phyloP scores from a whole-genome alignment of 805 yeast genomes.

The Starmerella asiatica region DNA sequence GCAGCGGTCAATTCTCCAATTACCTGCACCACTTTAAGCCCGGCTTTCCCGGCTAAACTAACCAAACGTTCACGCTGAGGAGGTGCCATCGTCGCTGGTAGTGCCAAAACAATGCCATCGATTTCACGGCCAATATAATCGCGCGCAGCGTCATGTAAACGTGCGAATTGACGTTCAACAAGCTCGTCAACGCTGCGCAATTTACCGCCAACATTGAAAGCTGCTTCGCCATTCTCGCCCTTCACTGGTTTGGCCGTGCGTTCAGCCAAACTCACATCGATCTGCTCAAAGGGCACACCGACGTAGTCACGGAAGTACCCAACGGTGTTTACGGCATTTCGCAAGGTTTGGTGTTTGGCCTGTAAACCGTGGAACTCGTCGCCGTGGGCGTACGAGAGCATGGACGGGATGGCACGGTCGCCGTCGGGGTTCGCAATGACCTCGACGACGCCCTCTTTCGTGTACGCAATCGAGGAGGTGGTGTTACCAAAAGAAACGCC shows the following conservation, averaged over 20 bases:
- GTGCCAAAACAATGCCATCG: constrained; percentile 74
- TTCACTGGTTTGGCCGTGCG: constrained; percentile 56
- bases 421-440: constrained; percentile 99
- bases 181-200: constrained; percentile 60
- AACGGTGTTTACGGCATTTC: constrained; percentile 79
- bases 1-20: constrained; percentile 91
- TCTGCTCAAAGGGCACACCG: constrained; percentile 58
- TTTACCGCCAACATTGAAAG: constrained; percentile 36
- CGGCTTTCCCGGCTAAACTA: constrained; percentile 53
- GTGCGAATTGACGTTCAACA: constrained; percentile 67
- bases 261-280: constrained; percentile 51
- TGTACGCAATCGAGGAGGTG: constrained; percentile 78
- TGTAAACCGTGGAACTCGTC: constrained; percentile 98
- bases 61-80: constrained; percentile 54
- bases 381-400: constrained; percentile 76
- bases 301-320: constrained; percentile 86
- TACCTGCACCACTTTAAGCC: constrained; percentile 68
- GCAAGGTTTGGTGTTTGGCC: constrained; percentile 80
- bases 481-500: constrained; percentile 97
- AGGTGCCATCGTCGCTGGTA: constrained; percentile 76
- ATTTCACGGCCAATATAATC: constrained; percentile 76
- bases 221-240: constrained; percentile 45
- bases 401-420: constrained; percentile 91
- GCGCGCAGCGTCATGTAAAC: constrained; percentile 76
- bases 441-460: constrained; percentile 79